Base-by-base conservation (phyloP, 1,284 basidiomycete genomes). In the Exobasidium cylindrosporum region DNA sequence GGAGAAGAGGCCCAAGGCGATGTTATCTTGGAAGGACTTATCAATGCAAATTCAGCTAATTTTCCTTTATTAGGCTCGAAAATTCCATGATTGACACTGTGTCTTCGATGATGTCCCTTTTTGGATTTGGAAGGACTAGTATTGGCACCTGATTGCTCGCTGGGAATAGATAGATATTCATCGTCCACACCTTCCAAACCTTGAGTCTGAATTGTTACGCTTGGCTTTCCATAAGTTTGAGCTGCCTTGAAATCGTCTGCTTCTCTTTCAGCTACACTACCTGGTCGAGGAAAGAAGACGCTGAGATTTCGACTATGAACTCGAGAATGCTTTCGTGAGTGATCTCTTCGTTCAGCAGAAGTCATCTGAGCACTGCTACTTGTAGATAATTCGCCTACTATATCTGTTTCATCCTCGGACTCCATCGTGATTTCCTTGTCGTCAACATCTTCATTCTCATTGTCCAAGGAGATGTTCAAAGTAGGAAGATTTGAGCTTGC, bases 231-330 rank as follows among this genome's bases (percentile, higher is more conserved):
- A 58, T 56, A 58, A 24, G 31, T 53, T 10, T 30, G 23, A 14
- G 35, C 44, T 21, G 57, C 57, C 17, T 28, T 10, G 46, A 47
- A 26, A 10, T 49, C 32, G 47, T 76, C 68, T 1, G 71, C 65
- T 58, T 77, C 76, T 2, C 43, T 54, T 57, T 75, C 76, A 0
- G 75, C 75, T 13, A 72, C 76, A 35, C 75, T 74, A 29, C 74
- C 76, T 14, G 76, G 76, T 3, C 64, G 66, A 14, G 76, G 76
- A 62, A 78, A 78, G 64, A 78, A 78, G 54, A 75, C 76, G 54
- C 69, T 72, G 7, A 78, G 63, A 52, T 78, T 78, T 54, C 76
- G 69, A 23, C 65, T 57, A 60, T 78, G 76, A 1, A 76, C 64
- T 10, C 61, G 46, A n/a, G 74, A 76, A 53, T 75, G 71, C 24